Evolutionary conservation across 306 rosid genomes (phyloP), one percentile per base, ranked within the genome.

Genomic region (Dalbergia cochinchinensis): DNA sequence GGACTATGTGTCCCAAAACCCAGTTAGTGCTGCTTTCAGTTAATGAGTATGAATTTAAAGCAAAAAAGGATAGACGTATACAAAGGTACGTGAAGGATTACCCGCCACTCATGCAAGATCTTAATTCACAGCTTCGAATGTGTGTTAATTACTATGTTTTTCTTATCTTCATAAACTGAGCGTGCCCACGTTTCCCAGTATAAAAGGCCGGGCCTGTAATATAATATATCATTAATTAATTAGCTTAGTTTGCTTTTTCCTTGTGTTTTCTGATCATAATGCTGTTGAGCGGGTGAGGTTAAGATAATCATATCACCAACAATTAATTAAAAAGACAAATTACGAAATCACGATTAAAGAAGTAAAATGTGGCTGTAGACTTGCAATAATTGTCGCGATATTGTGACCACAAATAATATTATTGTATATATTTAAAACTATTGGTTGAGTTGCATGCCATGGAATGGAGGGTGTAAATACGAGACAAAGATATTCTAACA

Each of bases 1-100:
- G 47, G 72, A 70, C 74, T 82, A 55, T 67, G 64, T 76, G 51
- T 26, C 65, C 72, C 83, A 66, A 42, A 22, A 47, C 44, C 59
- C 63, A 57, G 63, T 79, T 61, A 19, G 35, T 68, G 35, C 73
- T 8, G 42, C 22, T 59, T 59, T 13, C 22, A 20, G 78, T 57
- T 58, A 12, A 14, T 53, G 41, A 53, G 7, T 42, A 35, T 18
- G 14, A 18, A 69, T 3, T 74, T 74, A 19, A n/a, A 60, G 58
- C 57, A 41, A 41, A 41, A 20, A 37, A 58, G n/a, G 47, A 63
- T 14, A 63, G 39, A 5, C 7, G 10, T 53, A 3, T 14, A n/a
- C 18, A n/a, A 16, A n/a, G 60, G 20, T 54, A n/a, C 60, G 68
- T 13, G 45, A 61, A 11, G n/a, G 42, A 13, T 26, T 62, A 34